Evolutionary conservation across 441 rosid species (phyloP), one percentile per base, ranked within the genome.

Genomic region (Bruguiera hainesii): DNA sequence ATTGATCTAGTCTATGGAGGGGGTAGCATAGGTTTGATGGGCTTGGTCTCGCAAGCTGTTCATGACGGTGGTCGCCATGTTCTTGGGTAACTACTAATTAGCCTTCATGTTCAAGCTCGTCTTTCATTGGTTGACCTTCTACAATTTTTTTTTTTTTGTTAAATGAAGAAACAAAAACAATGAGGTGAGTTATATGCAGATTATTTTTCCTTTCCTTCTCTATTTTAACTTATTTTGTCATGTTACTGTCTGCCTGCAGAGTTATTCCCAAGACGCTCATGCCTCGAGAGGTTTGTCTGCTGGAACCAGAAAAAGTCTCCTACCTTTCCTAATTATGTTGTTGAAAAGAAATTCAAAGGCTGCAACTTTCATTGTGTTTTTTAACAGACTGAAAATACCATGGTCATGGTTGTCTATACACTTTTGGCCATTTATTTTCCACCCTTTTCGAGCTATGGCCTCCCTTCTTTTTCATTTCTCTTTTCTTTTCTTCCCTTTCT

Each of bases 261-360:
- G 89, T 95, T 73, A 92, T 95, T 87, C 99, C 98, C 88, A 92
- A 90, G 95, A 95, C 97, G 79, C 97, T 95, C 88, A 92, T 91
- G 99, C 99, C 96, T 83, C 96, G 91, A 88, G 98, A 95, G 99
- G 99, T 95, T 86, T 83, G 91, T 82, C 81, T 79, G 77, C 73
- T 72, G 62, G 59, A 61, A 51, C 85, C 73, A 69, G 70, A 71
- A 78, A 79, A 80, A 81, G 80, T 58, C 83, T 68, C 73, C 30
- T n/a, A 77, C 69, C 83, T 75, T 91, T 80, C 73, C 72, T 60
- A 29, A 56, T 73, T 56, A 60, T 63, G 60, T 63, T 68, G 30
- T 55, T 35, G 5, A 31, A 64, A 61, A 53, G 59, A 63, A 20
- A 21, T 53, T 53, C 26, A 69, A 69, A 65, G 62, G 63, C 72